Conservation (phyloP, 768 basidiomycete genomes). For the Amanita pseudoporphyria region DNA sequence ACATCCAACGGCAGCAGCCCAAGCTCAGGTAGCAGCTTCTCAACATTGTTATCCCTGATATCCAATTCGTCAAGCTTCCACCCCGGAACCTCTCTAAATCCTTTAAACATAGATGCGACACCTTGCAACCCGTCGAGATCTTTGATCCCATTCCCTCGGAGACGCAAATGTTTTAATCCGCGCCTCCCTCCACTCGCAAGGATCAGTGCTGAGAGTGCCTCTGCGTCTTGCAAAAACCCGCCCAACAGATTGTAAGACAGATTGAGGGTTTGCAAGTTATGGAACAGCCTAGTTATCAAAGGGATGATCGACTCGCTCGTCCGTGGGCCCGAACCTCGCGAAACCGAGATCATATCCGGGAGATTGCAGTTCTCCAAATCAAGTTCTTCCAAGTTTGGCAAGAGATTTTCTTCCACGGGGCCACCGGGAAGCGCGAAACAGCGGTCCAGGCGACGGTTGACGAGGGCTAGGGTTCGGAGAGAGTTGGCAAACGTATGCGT, state of each 20-base stretch:
- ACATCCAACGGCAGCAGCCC: constrained; percentile 73
- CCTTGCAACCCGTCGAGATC: constrained; percentile 53
- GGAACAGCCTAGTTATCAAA: constrained; percentile 58
- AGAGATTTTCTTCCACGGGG: constrained; percentile 24
- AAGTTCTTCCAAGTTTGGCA: constrained; percentile 69
- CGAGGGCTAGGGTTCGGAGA: constrained; percentile 48
- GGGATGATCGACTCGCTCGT: constrained; percentile 47
- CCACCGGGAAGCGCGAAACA: constrained; percentile 46
- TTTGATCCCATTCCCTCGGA: constrained; percentile 60
- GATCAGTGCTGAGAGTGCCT: constrained; percentile 40
- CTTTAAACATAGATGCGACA: constrained; percentile 56
- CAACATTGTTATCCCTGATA: constrained; percentile 73
- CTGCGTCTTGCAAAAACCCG: constrained; percentile 37
- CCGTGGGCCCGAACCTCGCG: constrained; percentile 27
- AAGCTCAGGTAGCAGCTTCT: constrained; percentile 55
- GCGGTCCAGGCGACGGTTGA: constrained; percentile 58
- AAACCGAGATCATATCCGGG: constrained; percentile 44
- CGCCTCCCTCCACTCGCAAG: constrained; percentile 35
- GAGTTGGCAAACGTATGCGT: constrained; percentile 50
- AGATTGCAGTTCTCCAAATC: constrained; percentile 67
- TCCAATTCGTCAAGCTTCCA: constrained; percentile 83
- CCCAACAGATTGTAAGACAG: constrained; percentile 69
- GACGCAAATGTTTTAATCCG: constrained; percentile 54
- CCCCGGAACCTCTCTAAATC: constrained; percentile 46
- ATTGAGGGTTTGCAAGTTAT: constrained; percentile 57